Evolutionary conservation across 768 basidiomycete species (phyloP), one percentile per base, ranked within the genome.

Genomic region (Xerocomellus dryophilus): DNA sequence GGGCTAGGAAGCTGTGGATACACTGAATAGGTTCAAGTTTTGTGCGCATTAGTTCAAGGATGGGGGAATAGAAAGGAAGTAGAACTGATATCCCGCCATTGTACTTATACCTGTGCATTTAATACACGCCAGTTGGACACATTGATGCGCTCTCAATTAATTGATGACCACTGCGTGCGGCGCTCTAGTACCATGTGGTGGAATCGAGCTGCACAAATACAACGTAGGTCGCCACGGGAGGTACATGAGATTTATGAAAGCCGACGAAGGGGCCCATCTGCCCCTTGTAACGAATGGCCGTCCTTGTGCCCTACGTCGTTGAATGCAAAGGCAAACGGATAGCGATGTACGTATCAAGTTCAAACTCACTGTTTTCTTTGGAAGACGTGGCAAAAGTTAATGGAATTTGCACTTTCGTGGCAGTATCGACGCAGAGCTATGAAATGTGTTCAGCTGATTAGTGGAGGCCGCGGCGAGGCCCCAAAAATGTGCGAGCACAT

Each of bases 1-100:
- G 10, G 9, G 44, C 41, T 0, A 62, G 27, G 34, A 51, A 39
- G 34, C 40, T n/a, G 6, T 55, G 35, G 32, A 59, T 12, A n/a
- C 2, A 10, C 10, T 42, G 53, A 7, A 48, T 47, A 25, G 14
- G 18, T n/a, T n/a, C n/a, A n/a, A n/a, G n/a, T 4, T 27, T 43
- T 6, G 12, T 35, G 6, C 20, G 31, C 56, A 59, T 58, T 7
- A 15, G 7, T 2, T 11, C 20, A n/a, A 9, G 34, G 14, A n/a
- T 31, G 21, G n/a, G 20, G 32, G 31, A 4, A 20, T 43, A 31
- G 35, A 4, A 27, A 15, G 11, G 29, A 18, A 12, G 17, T 8
- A n/a, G 21, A 10, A 20, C 7, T 14, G 17, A 14, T 17, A 25
- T 9, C 36, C 20, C 4, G 15, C 9, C 32, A 32, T 20, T 7